Conservation (phyloP, 352 stramenopile species). For the Globisporangium echinulatum region DNA sequence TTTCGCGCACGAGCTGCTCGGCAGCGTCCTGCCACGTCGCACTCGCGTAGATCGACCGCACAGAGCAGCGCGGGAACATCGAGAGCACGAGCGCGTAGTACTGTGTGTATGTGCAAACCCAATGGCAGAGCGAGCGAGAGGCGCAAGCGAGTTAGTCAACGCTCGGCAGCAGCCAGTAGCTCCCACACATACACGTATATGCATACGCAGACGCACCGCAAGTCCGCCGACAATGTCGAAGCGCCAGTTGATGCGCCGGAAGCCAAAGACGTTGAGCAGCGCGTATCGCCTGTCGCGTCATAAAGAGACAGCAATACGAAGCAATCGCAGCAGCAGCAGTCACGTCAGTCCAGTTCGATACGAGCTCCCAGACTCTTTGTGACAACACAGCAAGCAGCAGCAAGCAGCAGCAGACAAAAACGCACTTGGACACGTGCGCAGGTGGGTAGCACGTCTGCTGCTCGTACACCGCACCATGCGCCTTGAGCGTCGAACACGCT, state of each 20-base stretch:
- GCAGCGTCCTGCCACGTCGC: slow-evolving; percentile 37
- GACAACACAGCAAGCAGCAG: not conserved
- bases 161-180: not conserved
- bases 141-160: no score
- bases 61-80: slow-evolving; percentile 90
- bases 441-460: slow-evolving; percentile 82
- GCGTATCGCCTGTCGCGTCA: slow-evolving; percentile 52
- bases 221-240: slow-evolving; percentile 90
- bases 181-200: not conserved
- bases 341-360: not conserved
- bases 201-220: slow-evolving; percentile 34
- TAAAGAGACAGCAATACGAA: not conserved
- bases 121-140: no score
- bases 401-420: not conserved
- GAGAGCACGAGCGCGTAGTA: slow-evolving; percentile 90
- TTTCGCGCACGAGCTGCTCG: slow-evolving; percentile 39
- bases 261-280: slow-evolving; percentile 81
- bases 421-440: slow-evolving; percentile 60
- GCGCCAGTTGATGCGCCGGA: slow-evolving; percentile 91
- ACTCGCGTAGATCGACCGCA: slow-evolving; percentile 60
- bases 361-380: not conserved
- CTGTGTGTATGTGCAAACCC: slow-evolving; percentile 14
- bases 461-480: slow-evolving; percentile 70
- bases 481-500: slow-evolving; percentile 35
- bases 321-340: not conserved